Evolutionary conservation across 805 yeast genomes (phyloP), one percentile per base, ranked within the genome.

Genomic region (Lipomyces lipofer): DNA sequence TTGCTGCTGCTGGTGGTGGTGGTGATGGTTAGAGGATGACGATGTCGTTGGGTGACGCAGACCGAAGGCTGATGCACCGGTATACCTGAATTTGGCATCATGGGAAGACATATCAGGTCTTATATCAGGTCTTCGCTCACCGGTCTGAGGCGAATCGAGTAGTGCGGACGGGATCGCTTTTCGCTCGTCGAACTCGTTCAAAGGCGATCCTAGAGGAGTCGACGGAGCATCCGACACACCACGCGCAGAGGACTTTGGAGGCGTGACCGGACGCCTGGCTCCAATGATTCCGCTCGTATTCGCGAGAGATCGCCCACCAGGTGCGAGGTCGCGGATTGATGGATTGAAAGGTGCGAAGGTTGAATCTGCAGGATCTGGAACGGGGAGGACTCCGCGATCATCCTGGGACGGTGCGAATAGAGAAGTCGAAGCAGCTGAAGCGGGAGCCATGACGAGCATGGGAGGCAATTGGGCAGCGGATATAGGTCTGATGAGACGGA

Each of bases 81-180:
- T 7, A 12, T 30, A 28, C 10, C 22, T 15, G 42, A 22, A 21
- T 9, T 10, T 10, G 48, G 4, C 21, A n/a, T 32, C 2, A 19
- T 30, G 47, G 47, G 30, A 29, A 21, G 48, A 12, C 32, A 7
- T 38, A 36, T 32, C 17, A 22, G 36, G 43, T 19, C 32, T 50
- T 46, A 30, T 25, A 17, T 52, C 56, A 4, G 53, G 9, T 19
- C 43, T 45, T 40, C 36, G 36, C 22, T 33, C 33, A 15, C 8
- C 17, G 10, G 46, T 39, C 6, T 51, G 56, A 21, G 63, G 63
- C 13, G 63, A 59, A 38, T 59, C 63, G 10, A 59, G 52, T 29
- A 59, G 47, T n/a, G 54, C 49, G 28, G 62, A 52, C 6, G 63
- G 63, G 17, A 59, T 43, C 10, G 63, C 63, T 29, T 51, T 44